Conservation (phyloP, 352 stramenopile species). For the Globisporangium uncinulatum region DNA sequence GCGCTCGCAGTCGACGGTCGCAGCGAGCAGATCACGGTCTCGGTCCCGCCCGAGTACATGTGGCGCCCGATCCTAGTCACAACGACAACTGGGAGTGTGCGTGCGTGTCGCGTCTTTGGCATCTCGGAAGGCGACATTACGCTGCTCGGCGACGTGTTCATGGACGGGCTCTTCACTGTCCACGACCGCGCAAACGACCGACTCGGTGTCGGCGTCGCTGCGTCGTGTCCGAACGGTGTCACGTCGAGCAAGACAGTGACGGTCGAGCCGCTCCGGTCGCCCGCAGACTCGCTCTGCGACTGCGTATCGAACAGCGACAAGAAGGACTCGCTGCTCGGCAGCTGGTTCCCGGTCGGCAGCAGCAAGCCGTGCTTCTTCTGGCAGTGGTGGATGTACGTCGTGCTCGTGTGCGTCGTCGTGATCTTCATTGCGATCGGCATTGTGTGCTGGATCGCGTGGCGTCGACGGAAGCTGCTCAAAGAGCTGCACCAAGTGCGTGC, state of each 20-base stretch:
- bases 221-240: constrained; percentile 66
- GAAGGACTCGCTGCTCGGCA: constrained; percentile 56
- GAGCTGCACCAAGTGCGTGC: constrained; percentile 28
- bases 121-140: constrained; percentile 76
- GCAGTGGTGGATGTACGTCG: constrained; percentile 87
- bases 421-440: constrained; percentile 46
- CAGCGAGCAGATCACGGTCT: constrained; percentile 62
- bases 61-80: constrained; percentile 72
- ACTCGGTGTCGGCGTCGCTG: constrained; percentile 58
- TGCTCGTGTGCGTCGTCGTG: constrained; percentile 48
- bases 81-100: constrained; percentile 24
- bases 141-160: constrained; percentile 78
- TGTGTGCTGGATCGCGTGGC: constrained; percentile 47
- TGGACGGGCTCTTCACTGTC: constrained; percentile 80
- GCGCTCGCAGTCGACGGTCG: constrained; percentile 48
- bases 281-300: constrained; percentile 47
- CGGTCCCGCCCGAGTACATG: constrained; percentile 76
- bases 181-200: constrained; percentile 57
- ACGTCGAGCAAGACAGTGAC: constrained; percentile 63
- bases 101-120: constrained; percentile 65
- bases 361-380: constrained; percentile 81
- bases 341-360: constrained; percentile 45
- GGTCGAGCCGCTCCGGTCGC: constrained; percentile 26
- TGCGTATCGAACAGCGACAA: constrained; percentile 54
- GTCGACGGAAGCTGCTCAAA: constrained; percentile 42